Evolutionary conservation across 129 eudicot species (phyloP).

Genomic region (Mikania micrantha): DNA sequence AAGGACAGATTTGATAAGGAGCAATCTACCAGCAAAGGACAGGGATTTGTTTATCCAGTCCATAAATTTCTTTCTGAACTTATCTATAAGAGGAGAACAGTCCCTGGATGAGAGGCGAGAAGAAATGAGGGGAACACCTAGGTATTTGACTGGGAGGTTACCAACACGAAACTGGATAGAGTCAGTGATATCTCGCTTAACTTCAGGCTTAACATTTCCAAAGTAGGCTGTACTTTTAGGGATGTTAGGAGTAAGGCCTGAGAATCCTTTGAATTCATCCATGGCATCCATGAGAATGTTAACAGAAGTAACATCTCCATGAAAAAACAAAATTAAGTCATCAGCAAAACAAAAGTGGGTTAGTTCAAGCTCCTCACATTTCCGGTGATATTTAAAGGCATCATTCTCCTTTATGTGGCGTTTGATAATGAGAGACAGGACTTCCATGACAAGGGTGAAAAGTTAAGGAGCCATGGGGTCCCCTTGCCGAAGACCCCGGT

Average conservation of each 20-base stretch:
- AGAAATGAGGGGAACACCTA: not conserved
- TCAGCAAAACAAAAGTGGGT: not conserved
- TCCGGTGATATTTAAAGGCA: not conserved
- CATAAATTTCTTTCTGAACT: not conserved
- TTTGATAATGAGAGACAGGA: not conserved
- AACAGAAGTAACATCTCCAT: not conserved
- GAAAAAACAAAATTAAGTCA: not conserved
- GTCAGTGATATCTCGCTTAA: fast-evolving
- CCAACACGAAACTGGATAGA: not conserved
- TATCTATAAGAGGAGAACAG: not conserved
- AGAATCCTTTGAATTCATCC: not conserved
- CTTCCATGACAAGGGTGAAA: not conserved
- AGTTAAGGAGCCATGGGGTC: not conserved
- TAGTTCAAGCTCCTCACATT: not conserved
- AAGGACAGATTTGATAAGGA: not conserved
- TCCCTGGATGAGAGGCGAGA: not conserved
- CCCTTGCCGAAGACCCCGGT: not conserved
- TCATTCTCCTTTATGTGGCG: not conserved
- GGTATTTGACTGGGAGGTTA: not conserved
- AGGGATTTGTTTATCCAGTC: not conserved
- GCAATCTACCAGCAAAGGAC: not conserved
- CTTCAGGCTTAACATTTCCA: not conserved
- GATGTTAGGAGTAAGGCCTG: not conserved
- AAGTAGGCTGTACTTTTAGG: not conserved
- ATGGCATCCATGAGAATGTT: not conserved